phyloP scores from a whole-genome alignment of 2,329 filamentous ascomycete species.

The Magnaporthiopsis rhizophila region DNA sequence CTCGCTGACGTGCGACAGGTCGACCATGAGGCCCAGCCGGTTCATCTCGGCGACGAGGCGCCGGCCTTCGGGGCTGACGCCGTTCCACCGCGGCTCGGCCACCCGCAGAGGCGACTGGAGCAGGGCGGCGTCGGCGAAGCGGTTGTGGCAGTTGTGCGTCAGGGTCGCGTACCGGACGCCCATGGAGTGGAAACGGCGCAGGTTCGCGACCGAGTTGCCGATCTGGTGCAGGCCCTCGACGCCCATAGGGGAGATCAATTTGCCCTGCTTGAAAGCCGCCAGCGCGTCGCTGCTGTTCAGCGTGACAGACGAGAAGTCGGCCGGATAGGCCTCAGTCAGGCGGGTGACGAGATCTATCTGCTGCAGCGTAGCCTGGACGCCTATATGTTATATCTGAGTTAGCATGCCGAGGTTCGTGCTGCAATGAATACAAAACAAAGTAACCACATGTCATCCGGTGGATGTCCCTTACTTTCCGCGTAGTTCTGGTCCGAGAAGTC shows the following conservation, averaged over 20 bases:
- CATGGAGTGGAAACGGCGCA: constrained; percentile 67
- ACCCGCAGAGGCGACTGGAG: constrained; percentile 41
- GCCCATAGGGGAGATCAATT: constrained; percentile 69
- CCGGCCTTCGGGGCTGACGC: constrained; percentile 64
- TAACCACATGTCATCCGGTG: not conserved
- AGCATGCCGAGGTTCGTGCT: not conserved
- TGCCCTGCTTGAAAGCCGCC: constrained; percentile 48
- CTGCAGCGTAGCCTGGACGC: constrained; percentile 19
- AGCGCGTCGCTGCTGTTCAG: constrained; percentile 54
- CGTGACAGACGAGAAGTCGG: constrained; percentile 55
- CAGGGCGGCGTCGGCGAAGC: constrained; percentile 77
- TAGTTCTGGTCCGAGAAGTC: constrained; percentile 72
- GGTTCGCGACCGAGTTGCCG: constrained; percentile 69
- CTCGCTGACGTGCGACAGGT: constrained; percentile 67
- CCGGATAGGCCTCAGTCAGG: constrained; percentile 55
- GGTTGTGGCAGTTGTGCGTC: constrained; percentile 91
- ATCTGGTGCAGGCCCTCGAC: constrained; percentile 92
- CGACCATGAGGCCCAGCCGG: constrained; percentile 86
- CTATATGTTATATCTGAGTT: constrained; percentile 6
- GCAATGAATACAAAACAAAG: not conserved
- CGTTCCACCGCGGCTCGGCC: constrained; percentile 56
- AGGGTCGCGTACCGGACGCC: constrained; percentile 84
- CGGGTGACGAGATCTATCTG: constrained; percentile 42
- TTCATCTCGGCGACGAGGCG: constrained; percentile 83
- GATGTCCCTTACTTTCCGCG: constrained; percentile 46